Evolutionary conservation across 116 monocot species (phyloP).

Genomic region (Iris pallida): DNA sequence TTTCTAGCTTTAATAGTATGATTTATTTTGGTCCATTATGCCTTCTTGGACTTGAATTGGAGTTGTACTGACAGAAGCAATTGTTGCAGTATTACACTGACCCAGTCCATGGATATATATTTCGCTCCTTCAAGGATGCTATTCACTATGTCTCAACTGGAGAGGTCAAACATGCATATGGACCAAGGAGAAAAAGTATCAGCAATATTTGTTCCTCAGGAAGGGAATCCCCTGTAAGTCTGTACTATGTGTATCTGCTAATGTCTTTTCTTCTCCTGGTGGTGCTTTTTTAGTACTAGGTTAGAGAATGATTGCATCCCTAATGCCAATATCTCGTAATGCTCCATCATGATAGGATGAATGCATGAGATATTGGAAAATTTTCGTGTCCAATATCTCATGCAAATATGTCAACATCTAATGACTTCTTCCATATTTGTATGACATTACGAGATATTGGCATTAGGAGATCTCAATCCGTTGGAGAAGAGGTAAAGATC

Average conservation of each 20-base stretch:
- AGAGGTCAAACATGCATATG: conserved; percentile 18
- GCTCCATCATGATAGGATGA: too few species aligned
- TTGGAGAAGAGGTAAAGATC: too few species aligned
- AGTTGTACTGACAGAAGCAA: neutral
- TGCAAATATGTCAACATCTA: too few species aligned
- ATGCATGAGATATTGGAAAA: too few species aligned
- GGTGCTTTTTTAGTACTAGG: conserved; percentile 1
- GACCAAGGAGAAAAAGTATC: conserved; percentile 18
- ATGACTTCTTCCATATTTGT: too few species aligned
- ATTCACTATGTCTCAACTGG: conserved; percentile 22
- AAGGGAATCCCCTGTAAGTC: conserved; percentile 36
- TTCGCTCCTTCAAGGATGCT: conserved; percentile 32
- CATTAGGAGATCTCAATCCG: too few species aligned
- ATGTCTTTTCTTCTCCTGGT: neutral
- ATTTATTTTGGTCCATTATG: neutral
- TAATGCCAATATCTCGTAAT: too few species aligned
- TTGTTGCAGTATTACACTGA: conserved; percentile 36
- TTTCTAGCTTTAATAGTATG: neutral
- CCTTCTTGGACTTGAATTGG: neutral
- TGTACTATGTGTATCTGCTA: neutral
- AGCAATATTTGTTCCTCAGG: conserved; percentile 11
- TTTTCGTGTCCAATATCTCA: too few species aligned
- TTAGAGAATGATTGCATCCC: too few species aligned
- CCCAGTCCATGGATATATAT: conserved; percentile 31
- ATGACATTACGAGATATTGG: too few species aligned